Conservation (phyloP, 2,329 filamentous ascomycete species). For the Epicoccum nigrum region DNA sequence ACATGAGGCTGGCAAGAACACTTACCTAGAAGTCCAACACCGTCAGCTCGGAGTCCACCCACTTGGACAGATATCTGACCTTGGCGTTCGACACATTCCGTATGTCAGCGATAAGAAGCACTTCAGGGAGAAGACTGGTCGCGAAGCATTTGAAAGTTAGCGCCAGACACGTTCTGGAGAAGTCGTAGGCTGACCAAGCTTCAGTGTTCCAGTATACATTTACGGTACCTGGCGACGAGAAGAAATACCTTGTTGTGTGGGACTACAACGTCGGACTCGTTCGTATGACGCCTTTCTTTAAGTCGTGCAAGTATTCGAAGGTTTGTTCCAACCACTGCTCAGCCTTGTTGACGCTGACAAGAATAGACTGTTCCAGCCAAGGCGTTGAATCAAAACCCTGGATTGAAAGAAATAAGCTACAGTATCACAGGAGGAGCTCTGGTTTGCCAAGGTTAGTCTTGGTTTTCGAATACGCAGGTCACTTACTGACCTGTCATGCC, state of each 20-base stretch:
- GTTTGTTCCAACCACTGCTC: constrained; percentile 54
- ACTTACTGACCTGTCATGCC: constrained; percentile 15
- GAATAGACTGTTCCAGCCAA: constrained; percentile 83
- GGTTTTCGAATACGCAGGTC: background rate
- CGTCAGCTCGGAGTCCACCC: constrained; percentile 70
- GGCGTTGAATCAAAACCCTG: constrained; percentile 71
- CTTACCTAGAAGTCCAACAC: constrained; percentile 63
- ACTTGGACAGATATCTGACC: constrained; percentile 61
- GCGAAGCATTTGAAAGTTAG: constrained; percentile 87
- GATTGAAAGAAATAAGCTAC: constrained; percentile 86
- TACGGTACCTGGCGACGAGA: constrained; percentile 67
- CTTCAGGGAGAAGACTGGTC: constrained; percentile 83
- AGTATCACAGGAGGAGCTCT: constrained; percentile 94
- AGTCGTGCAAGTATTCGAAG: constrained; percentile 86
- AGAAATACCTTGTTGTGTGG: constrained; percentile 84
- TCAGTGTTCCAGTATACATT: constrained; percentile 86
- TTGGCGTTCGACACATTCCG: constrained; percentile 71
- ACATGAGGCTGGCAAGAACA: constrained; percentile 65
- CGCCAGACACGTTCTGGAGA: background rate
- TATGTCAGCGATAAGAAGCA: constrained; percentile 95
- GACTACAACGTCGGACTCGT: constrained; percentile 95
- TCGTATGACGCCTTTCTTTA: constrained; percentile 93
- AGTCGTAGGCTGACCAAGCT: constrained; percentile 16
- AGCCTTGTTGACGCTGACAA: constrained; percentile 18
- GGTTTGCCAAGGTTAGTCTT: constrained; percentile 69